Evolutionary conservation across 306 rosid species (phyloP).

Genomic region (Glycine tomentella): DNA sequence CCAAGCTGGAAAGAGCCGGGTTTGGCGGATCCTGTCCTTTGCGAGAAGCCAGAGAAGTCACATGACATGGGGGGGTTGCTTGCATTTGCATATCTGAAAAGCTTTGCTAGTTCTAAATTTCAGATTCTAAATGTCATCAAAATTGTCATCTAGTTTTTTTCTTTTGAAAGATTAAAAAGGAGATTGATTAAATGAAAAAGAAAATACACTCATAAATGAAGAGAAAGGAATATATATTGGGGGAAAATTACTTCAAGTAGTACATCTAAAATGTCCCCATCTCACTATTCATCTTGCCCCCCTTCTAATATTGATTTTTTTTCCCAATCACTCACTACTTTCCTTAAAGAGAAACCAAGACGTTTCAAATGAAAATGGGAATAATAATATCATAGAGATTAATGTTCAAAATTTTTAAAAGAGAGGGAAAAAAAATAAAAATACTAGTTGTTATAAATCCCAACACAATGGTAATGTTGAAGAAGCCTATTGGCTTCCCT

Average conservation of each 20-base stretch:
- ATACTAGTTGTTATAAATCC: slow-evolving; percentile 56
- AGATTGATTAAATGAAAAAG: slow-evolving; percentile 43
- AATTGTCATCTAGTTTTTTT: slow-evolving; percentile 44
- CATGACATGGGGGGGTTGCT: slow-evolving; percentile 32
- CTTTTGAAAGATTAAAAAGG: slow-evolving; percentile 30
- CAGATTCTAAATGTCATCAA: slow-evolving; percentile 46
- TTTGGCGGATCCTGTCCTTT: slow-evolving; percentile 90
- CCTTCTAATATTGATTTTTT: slow-evolving; percentile 45
- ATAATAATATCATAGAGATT: slow-evolving; percentile 63
- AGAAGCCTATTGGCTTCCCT: slow-evolving; percentile 97
- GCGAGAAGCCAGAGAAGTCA: slow-evolving; percentile 47
- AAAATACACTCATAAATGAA: slow-evolving; percentile 56
- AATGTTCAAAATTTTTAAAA: slow-evolving; percentile 46
- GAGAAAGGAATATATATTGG: slow-evolving; percentile 50
- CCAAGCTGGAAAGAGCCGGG: slow-evolving; percentile 81
- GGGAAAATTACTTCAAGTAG: slow-evolving; percentile 55
- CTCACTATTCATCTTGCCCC: slow-evolving; percentile 59
- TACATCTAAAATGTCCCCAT: slow-evolving; percentile 63
- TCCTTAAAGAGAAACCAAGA: slow-evolving; percentile 59
- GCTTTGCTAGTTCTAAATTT: slow-evolving; percentile 45
- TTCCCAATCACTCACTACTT: slow-evolving; percentile 50
- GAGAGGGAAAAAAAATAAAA: slow-evolving; percentile 5
- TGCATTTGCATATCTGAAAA: slow-evolving; percentile 44
- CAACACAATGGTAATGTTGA: slow-evolving; percentile 77
- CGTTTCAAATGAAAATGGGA: slow-evolving; percentile 60